Conservation (phyloP, 2,329 filamentous ascomycete genomes). For the Bipolaris cookei region DNA sequence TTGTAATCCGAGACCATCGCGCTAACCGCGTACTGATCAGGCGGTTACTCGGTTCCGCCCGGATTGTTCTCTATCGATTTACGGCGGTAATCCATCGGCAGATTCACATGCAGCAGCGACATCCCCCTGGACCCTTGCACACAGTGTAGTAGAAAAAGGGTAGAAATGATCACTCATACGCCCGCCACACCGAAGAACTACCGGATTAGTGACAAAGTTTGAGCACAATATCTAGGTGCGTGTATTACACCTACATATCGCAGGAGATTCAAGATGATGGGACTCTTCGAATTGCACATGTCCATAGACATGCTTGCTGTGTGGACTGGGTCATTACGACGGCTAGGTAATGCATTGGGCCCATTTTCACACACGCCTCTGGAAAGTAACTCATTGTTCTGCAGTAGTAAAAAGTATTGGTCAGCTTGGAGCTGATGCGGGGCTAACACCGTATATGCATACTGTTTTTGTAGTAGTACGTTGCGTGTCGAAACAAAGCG, state of each 20-base stretch:
- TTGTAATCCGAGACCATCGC: slow-evolving; percentile 5
- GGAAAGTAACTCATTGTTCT: neutral
- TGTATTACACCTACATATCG: neutral
- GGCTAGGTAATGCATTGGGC: neutral
- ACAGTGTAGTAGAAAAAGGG: neutral
- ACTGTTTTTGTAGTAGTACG: neutral
- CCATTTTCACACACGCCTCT: neutral
- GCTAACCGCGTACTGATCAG: slow-evolving; percentile 4
- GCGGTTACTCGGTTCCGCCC: neutral
- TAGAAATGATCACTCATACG: neutral
- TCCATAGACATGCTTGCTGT: neutral
- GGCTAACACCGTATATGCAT: neutral
- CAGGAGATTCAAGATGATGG: neutral
- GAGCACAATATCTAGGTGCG: neutral
- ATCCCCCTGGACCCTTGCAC: neutral
- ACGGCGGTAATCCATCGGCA: neutral
- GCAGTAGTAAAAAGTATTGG: neutral
- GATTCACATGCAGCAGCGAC: neutral
- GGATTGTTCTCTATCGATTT: slow-evolving; percentile 9
- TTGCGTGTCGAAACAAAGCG: neutral
- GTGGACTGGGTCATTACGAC: neutral
- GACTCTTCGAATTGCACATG: neutral
- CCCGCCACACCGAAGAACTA: neutral
- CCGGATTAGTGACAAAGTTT: neutral
- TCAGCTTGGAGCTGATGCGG: neutral